Base-by-base conservation (phyloP, 2,329 filamentous ascomycete species). In the Botryotinia globosa region DNA sequence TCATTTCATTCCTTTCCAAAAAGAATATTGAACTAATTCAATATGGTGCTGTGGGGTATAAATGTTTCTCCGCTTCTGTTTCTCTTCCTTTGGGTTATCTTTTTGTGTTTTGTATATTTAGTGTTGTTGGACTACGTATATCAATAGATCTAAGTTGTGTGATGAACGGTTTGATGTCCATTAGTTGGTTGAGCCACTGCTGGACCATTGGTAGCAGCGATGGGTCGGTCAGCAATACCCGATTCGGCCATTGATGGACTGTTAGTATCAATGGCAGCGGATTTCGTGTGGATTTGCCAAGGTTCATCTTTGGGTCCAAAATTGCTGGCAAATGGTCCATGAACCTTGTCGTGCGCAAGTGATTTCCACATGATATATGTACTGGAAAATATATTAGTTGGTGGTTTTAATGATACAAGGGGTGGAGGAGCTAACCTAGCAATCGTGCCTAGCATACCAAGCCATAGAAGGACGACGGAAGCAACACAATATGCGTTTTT, bases 401-500 rank as follows among this genome's bases (percentile, higher is more conserved):
- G 20, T 64, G 45, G 37, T 16, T n/a, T 12, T 48, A 25, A 34
- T 39, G 67, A 61, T 2, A 48, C 20, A 25, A 1, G 9, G 42
- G 25, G 44, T 42, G 37, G 29, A 48, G 25, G 48, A 76, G 12
- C 79, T 72, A 74, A 85, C 84, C 83, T 85, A 9, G 82, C 82
- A 72, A 86, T 81, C 0, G 86, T 85, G 25, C 81, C 82, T 2
- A 87, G 73, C 77, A 84, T 83, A 0, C 87, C 87, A 0, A 84
- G 80, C 87, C 87, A 89, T 25, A 85, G 76, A 34, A 88, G 84
- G 0, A 88, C 85, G 5, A 85, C 83, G 56, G 84, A 84, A 1
- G 85, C 85, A 71, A 89, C 78, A 14, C 84, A 85, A 16, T 85
- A 80, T 1, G 82, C 83, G 72, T 88, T 88, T 29, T 85, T 78